Percentiles rank a stretch among this genome's conserved stretches.
These are phyloP conservation scores for Pseudonitzschia pungens DNA, from an alignment of 108 stramenopile genomes.

Conservation along the genomic window DNA sequence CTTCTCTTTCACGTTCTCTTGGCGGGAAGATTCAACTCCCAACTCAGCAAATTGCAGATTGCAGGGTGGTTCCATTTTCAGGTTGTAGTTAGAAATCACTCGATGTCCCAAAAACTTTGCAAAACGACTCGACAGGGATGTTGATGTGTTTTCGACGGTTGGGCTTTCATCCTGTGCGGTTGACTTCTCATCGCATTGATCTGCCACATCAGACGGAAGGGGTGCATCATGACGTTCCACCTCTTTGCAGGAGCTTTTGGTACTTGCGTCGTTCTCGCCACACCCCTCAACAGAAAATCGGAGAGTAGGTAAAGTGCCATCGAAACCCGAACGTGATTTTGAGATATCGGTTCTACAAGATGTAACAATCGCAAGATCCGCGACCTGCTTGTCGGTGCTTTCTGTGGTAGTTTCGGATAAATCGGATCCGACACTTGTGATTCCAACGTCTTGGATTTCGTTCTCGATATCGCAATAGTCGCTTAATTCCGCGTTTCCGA, in stretches of 20 bases:
- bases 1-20: neutral
- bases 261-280: too few relatives aligned
- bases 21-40: neutral
- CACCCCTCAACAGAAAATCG: too few relatives aligned
- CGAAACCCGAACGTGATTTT: too few relatives aligned
- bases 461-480: slow-evolving; percentile 1
- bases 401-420: slow-evolving; percentile 1
- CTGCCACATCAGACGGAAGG: neutral
- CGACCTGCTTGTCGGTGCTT: too few relatives aligned
- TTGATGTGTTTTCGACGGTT: neutral
- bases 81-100: slow-evolving; percentile 19
- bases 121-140: slow-evolving; percentile 9
- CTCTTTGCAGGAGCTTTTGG: too few relatives aligned
- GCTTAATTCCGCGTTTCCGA: neutral
- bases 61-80: slow-evolving; percentile 19
- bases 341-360: too few relatives aligned
- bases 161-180: neutral
- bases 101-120: slow-evolving; percentile 20
- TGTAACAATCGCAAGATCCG: too few relatives aligned
- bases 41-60: slow-evolving; percentile 31
- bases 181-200: neutral
- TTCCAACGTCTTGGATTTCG: neutral
- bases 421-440: neutral
- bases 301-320: too few relatives aligned
- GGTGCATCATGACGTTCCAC: too few relatives aligned